A percentile compares a stretch with the other conserved stretches of the same genome.
Evolutionary conservation across 495 filamentous ascomycete species (phyloP).

Genomic region (Podospora pseudoanserina): DNA sequence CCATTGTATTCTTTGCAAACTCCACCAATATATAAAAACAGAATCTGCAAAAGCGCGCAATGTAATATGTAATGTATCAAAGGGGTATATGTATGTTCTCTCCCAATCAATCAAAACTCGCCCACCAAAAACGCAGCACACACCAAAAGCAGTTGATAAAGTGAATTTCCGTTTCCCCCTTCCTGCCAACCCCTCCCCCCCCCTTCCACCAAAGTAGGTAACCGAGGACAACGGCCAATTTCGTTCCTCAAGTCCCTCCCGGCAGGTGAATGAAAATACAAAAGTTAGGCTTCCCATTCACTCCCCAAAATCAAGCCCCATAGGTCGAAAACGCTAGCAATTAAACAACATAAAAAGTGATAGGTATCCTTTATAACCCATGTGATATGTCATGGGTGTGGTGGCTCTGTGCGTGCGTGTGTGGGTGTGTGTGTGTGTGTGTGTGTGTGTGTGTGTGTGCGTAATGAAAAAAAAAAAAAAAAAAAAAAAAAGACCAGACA

Average conservation of each 20-base stretch:
- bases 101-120: neutral
- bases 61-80: neutral
- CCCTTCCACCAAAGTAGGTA: neutral
- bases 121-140: neutral
- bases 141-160: neutral
- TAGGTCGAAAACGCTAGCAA: neutral
- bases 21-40: neutral
- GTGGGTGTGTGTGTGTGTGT: neutral
- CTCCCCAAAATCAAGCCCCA: neutral
- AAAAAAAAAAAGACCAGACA: neutral
- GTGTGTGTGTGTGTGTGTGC: too few relatives aligned
- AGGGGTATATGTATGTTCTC: neutral
- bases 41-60: neutral
- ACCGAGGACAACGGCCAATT: neutral
- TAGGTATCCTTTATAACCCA: neutral
- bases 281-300: neutral
- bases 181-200: neutral
- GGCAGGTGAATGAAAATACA: neutral
- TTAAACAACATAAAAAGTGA: neutral
- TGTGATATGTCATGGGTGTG: neutral
- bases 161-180: neutral
- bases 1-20: neutral
- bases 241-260: neutral
- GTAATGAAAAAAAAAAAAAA: neutral
- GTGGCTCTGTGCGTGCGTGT: too few relatives aligned